phyloP scores from a whole-genome alignment of 306 rosid genomes.

The Hippophae gyantsensis region DNA sequence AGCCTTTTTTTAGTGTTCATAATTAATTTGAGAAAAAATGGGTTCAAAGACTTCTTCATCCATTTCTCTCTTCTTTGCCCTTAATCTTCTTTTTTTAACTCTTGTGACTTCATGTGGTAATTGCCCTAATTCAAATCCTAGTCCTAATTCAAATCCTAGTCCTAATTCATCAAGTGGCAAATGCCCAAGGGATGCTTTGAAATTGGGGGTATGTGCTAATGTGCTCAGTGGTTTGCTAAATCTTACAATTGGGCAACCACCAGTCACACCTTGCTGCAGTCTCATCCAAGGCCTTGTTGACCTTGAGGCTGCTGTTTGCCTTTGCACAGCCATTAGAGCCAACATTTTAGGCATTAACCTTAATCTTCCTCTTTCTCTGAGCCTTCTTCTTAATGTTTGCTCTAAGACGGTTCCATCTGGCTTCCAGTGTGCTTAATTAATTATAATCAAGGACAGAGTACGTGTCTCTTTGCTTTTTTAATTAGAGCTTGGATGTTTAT shows the following conservation, averaged over 20 bases:
- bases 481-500: too few relatives aligned
- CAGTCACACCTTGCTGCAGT: conserved; percentile 38
- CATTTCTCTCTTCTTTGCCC: neutral
- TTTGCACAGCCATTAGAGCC: conserved; percentile 57
- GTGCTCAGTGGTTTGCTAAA: conserved; percentile 29
- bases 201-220: conserved; percentile 40
- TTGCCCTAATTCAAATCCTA: conserved; percentile 6
- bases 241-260: conserved; percentile 31
- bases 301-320: conserved; percentile 59
- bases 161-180: neutral
- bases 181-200: conserved; percentile 30
- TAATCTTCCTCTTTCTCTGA: conserved; percentile 33
- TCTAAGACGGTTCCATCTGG: conserved; percentile 29
- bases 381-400: conserved; percentile 40
- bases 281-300: conserved; percentile 35
- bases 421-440: conserved; percentile 20
- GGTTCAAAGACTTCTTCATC: neutral
- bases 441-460: too few relatives aligned
- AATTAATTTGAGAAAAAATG: neutral
- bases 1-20: too few relatives aligned
- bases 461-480: too few relatives aligned
- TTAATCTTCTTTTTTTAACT: neutral
- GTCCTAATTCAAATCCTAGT: neutral
- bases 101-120: neutral
- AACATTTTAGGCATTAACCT: conserved; percentile 41